These are phyloP conservation scores for Ceratobasidium sp. DNA, from an alignment of 1,284 basidiomycete genomes.

Conservation along the genomic window DNA sequence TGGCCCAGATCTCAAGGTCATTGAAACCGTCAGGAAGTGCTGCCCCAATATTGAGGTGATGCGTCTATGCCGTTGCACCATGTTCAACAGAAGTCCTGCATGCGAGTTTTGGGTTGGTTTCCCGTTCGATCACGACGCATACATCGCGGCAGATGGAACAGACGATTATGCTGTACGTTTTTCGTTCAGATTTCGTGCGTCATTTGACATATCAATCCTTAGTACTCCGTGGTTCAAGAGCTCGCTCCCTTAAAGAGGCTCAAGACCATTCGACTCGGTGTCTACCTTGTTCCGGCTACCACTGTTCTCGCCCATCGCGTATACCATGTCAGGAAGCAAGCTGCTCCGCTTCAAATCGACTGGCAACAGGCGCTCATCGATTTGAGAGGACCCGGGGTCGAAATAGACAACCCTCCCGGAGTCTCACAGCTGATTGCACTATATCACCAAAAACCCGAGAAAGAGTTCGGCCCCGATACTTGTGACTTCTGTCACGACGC, in stretches of 20 bases:
- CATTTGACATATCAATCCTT: background rate
- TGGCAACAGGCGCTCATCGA: slow-evolving; percentile 27
- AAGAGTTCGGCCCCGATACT: slow-evolving; percentile 3
- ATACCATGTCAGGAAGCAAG: background rate
- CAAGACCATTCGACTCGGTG: slow-evolving; percentile 10
- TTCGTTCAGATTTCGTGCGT: background rate
- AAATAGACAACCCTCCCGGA: background rate
- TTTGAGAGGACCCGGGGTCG: background rate
- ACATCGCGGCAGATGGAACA: slow-evolving; percentile 22
- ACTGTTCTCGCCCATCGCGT: slow-evolving; percentile 17
- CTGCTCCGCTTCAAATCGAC: background rate
- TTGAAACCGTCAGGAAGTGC: slow-evolving; percentile 1
- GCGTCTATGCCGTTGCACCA: slow-evolving; percentile 17
- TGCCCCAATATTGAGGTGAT: slow-evolving; percentile 17
- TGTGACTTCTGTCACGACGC: slow-evolving; percentile 15
- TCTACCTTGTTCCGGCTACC: slow-evolving; percentile 25
- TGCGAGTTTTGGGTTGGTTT: slow-evolving; percentile 19
- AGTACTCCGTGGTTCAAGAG: slow-evolving; percentile 29
- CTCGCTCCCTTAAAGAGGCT: background rate
- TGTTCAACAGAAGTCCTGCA: slow-evolving; percentile 21
- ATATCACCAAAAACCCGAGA: slow-evolving; percentile 15
- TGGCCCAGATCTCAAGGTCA: slow-evolving; percentile 31
- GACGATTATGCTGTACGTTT: slow-evolving; percentile 30
- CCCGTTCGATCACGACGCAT: slow-evolving; percentile 34
- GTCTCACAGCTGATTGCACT: background rate